These are phyloP conservation scores for Dictyostelium intermedium DNA, from an alignment of 78 protist species.

Conservation along the genomic window DNA sequence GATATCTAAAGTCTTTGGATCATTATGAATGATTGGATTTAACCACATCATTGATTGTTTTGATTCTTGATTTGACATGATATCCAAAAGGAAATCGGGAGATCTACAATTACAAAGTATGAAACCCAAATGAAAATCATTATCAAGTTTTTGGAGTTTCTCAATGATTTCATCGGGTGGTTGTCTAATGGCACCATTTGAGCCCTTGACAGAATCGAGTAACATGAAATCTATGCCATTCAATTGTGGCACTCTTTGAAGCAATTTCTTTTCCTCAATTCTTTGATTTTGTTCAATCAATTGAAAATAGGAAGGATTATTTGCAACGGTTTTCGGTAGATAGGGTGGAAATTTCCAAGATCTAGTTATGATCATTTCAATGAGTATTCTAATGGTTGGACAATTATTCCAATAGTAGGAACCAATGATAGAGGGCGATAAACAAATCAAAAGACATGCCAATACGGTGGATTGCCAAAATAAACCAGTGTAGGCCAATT, in stretches of 20 bases:
- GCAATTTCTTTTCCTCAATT: constrained; percentile 9
- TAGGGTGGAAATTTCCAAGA: constrained; percentile 69
- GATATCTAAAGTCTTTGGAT: constrained; percentile 54
- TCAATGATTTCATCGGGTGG: constrained; percentile 65
- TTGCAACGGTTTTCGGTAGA: background rate
- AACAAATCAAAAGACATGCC: constrained; percentile 26
- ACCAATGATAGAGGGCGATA: constrained; percentile 22
- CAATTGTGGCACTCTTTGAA: background rate
- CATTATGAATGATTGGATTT: constrained; percentile 59
- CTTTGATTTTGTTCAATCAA: constrained; percentile 25
- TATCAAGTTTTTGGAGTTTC: constrained; percentile 31
- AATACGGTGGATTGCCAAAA: constrained; percentile 56
- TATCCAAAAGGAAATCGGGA: constrained; percentile 63
- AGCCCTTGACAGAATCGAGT: background rate
- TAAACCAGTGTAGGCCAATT: background rate
- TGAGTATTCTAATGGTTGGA: constrained; percentile 34
- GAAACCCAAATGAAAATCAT: constrained; percentile 36
- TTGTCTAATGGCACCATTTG: constrained; percentile 13
- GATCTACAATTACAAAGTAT: constrained; percentile 35
- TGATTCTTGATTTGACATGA: constrained; percentile 60
- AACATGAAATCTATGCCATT: constrained; percentile 4
- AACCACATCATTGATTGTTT: constrained; percentile 56
- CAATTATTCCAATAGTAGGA: constrained; percentile 10
- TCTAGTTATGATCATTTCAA: constrained; percentile 59
- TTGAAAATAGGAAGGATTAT: background rate